Base-by-base conservation (phyloP, 805 yeast genomes). In the Ogataea salicorniae region DNA sequence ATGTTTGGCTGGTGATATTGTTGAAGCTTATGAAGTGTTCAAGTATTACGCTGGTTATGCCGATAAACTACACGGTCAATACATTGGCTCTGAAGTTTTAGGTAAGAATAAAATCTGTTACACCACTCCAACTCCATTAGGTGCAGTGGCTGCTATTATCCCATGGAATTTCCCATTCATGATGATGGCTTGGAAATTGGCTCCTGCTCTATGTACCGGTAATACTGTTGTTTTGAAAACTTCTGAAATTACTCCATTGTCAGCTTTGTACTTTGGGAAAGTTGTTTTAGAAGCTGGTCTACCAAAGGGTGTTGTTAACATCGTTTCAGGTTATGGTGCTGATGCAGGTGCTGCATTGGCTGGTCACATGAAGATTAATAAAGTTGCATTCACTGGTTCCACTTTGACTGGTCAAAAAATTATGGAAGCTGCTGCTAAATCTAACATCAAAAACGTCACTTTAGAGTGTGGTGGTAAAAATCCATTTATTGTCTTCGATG, bases 161-260 rank as follows among this genome's bases (percentile, higher is more conserved):
- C 91, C 92, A 64, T 85, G 91, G 91, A 85, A 85, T 66, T 85
- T 85, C 79, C 92, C 92, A 59, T 68, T 85, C 54, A 75, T 85
- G 73, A 84, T 85, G 87, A 75, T 83, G 66, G 68, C 86, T 41
- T 85, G 92, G 92, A 85, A 85, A 64, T 71, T 85, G 49, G 88
- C 84, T 45, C 91, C 92, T 40, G 88, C 87, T 51, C 71, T 84
- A 59, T 85, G 85, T 44, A 80, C 89, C 56, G 89, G 90, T 70
- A 83, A 84, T 72, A 80, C 87, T 43, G 72, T 80, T 56, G 81
- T 85, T 46, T 69, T 85, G 63, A 85, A 85, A 68, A 82, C 91
- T 37, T 89, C 92, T 42, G 83, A 83, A 61, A 79, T 86, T 46
- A 85, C 92, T 45, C 90, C 90, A 57, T 75, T 85, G 60, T 77